phyloP scores from a whole-genome alignment of 169 alveolate genomes.

The Babesia bovis region DNA sequence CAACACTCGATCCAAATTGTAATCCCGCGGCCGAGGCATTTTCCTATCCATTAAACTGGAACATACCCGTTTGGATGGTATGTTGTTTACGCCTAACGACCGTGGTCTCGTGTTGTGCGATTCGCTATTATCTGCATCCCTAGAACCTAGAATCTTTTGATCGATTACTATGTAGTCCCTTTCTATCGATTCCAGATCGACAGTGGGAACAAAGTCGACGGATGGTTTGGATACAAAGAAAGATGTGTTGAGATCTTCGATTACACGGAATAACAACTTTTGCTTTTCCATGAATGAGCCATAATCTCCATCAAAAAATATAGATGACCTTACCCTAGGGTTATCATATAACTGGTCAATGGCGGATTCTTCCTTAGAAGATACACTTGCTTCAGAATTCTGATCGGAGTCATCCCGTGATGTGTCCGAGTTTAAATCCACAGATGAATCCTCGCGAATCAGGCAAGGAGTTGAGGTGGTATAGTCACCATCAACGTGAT shows the following conservation, averaged over 20 bases:
- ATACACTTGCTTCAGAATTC: conserved; percentile 1
- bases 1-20: conserved; percentile 16
- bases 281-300: conserved; percentile 16
- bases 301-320: conserved; percentile 32
- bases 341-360: conserved; percentile 2
- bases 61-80: conserved; percentile 17
- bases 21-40: conserved; percentile 7
- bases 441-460: conserved; percentile 34
- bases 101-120: not conserved
- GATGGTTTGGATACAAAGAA: conserved; percentile 40
- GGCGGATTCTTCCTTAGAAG: not conserved
- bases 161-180: conserved; percentile 23
- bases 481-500: not conserved
- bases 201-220: conserved; percentile 17
- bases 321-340: conserved; percentile 5
- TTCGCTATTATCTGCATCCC: not conserved
- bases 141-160: conserved; percentile 13
- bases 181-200: conserved; percentile 21
- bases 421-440: conserved; percentile 14
- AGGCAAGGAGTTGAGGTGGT: conserved; percentile 17
- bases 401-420: conserved; percentile 30
- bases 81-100: not conserved
- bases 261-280: conserved; percentile 20
- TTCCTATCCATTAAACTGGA: not conserved
- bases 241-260: conserved; percentile 26